Evolutionary conservation across 257 asterid species (phyloP).

Genomic region (Cordia subcordata): DNA sequence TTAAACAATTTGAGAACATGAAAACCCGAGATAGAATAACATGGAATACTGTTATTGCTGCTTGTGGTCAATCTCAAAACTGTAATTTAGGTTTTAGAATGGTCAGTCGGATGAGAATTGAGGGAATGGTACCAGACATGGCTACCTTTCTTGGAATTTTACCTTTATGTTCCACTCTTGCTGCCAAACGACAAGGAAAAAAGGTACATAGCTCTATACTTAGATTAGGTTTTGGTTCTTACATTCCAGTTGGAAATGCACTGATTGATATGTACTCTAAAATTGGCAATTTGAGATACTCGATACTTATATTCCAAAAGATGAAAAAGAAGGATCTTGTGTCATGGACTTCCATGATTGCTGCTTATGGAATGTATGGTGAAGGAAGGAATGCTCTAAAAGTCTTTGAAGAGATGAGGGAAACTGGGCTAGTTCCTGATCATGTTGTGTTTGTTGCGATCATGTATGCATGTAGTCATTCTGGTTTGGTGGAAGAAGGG

Average conservation of each 20-base stretch:
- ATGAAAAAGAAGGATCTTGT: constrained; percentile 64
- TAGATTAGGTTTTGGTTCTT: constrained; percentile 52
- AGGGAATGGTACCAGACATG: constrained; percentile 50
- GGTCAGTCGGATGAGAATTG: constrained; percentile 63
- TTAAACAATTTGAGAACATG: constrained; percentile 69
- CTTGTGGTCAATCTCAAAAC: constrained; percentile 49
- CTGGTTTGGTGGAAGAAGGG: constrained; percentile 81
- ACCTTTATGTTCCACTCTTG: constrained; percentile 63
- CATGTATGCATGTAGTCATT: constrained; percentile 78
- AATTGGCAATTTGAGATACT: constrained; percentile 50
- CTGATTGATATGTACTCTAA: constrained; percentile 82
- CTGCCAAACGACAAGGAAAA: constrained; percentile 73
- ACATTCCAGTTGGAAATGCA: constrained; percentile 54
- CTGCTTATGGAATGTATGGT: constrained; percentile 82
- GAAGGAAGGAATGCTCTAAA: constrained; percentile 70
- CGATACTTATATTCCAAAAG: constrained; percentile 47
- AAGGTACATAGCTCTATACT: constrained; percentile 72
- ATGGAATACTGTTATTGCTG: constrained; percentile 73
- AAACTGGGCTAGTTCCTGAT: constrained; percentile 48
- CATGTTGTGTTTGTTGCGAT: constrained; percentile 56
- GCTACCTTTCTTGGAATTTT: constrained; percentile 55
- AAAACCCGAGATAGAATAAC: constrained; percentile 51
- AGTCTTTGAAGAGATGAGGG: constrained; percentile 57
- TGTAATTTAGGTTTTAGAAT: constrained; percentile 55
- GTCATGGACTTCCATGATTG: constrained; percentile 73